Conservation (phyloP, 306 rosid species). For the Alnus rubra region DNA sequence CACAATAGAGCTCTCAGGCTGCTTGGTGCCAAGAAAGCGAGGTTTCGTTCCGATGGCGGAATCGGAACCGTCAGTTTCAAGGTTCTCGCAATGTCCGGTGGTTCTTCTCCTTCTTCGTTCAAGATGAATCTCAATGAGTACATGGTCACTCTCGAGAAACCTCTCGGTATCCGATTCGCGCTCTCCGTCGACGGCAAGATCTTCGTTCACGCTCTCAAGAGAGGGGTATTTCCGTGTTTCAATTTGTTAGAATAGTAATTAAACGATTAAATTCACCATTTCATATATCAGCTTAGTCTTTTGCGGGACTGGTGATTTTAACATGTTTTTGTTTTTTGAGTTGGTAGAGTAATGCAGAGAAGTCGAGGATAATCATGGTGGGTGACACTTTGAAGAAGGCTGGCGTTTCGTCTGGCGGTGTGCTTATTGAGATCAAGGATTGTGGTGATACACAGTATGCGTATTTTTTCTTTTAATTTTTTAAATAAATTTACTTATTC, state of each 20-base stretch:
- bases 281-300: too few species aligned
- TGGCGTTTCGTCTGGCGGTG: slow-evolving; percentile 58
- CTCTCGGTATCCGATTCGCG: slow-evolving; percentile 86
- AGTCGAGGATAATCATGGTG: slow-evolving; percentile 86
- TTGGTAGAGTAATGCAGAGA: slow-evolving; percentile 85
- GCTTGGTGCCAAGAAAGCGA: background rate
- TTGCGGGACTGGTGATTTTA: too few species aligned
- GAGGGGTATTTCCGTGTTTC: slow-evolving; percentile 56
- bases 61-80: slow-evolving; percentile 24
- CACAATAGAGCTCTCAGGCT: background rate
- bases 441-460: slow-evolving; percentile 64
- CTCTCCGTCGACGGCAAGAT: slow-evolving; percentile 74
- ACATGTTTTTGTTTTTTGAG: background rate
- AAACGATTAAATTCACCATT: too few species aligned
- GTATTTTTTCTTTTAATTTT: background rate
- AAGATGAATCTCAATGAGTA: slow-evolving; percentile 88
- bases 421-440: slow-evolving; percentile 58
- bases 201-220: slow-evolving; percentile 79
- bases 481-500: background rate
- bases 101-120: slow-evolving; percentile 32
- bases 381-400: slow-evolving; percentile 92
- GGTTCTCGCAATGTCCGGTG: slow-evolving; percentile 50
- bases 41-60: slow-evolving; percentile 37
- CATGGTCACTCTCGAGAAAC: slow-evolving; percentile 83
- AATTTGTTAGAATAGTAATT: too few species aligned